Evolutionary conservation across 345 rosid species (phyloP), one percentile per base, ranked within the genome.

Genomic region (Odontarrhena argentea): DNA sequence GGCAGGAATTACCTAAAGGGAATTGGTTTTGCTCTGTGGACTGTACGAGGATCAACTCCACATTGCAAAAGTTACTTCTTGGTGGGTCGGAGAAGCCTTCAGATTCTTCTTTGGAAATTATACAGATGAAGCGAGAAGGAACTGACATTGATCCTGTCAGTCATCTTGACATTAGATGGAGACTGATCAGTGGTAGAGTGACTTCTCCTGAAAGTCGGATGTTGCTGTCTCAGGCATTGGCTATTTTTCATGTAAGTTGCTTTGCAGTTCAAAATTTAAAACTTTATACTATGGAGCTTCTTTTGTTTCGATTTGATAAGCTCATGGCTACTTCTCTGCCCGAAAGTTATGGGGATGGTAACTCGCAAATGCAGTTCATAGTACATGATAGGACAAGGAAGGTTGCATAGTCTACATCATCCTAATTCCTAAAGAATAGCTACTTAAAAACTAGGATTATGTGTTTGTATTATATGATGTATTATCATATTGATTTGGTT

Each of bases 21-120:
- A 82, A 90, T 70, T 93, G 98, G 98, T 93, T 93, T 77, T 93
- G 98, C 73, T 85, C 88, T 74, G 10, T 59, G 60, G 92, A 80
- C 40, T 93, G 98, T 81, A 68, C 68, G 34, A 87, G 81, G 70
- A 84, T 93, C 73, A 83, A 86, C 78, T 83, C 89, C 41, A 78
- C 85, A 44, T 76, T 93, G 78, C 86, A 85, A 78, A 88, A 78
- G 62, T 69, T 90, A 85, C 81, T 88, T 51, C 67, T 75, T 64
- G 78, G 71, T 52, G 97, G 84, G 34, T 82, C 85, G 36, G 96
- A 91, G 83, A 83, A 69, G 78, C 86, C 91, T 69, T 86, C 87
- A 14, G 89, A 81, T 55, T 80, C 89, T 57, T 77, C 80, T 73
- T 61, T 91, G 78, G 80, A 69, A 63, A 71, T 53, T 46, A 44